Evolutionary conservation across 1,139 yeast species (phyloP).

Genomic region (Pichia inconspicua): DNA sequence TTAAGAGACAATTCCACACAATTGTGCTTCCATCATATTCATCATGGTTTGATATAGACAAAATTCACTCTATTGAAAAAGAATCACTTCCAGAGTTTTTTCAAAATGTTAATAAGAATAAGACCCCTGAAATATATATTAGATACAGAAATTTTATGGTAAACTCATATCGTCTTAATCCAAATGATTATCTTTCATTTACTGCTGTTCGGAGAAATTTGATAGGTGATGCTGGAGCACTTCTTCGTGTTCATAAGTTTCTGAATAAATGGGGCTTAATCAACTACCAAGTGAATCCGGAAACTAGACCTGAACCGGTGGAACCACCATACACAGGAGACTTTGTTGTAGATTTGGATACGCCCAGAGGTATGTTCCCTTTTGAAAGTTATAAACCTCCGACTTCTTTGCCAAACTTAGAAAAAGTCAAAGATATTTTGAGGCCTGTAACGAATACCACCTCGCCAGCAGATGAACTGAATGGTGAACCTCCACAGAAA

Average conservation of each 20-base stretch:
- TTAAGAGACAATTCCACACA: conserved; percentile 63
- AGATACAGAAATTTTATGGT: conserved; percentile 92
- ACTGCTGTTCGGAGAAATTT: conserved; percentile 92
- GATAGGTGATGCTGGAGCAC: conserved; percentile 93
- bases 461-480: conserved; percentile 2
- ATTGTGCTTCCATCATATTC: conserved; percentile 92
- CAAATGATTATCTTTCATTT: conserved; percentile 84
- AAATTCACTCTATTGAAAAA: conserved; percentile 54
- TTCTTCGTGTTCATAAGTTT: conserved; percentile 84
- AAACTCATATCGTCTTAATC: conserved; percentile 85
- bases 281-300: conserved; percentile 82
- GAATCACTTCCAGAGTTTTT: conserved; percentile 91
- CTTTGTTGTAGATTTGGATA: conserved; percentile 65
- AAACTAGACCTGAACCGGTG: conserved; percentile 54
- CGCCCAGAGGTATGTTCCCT: conserved; percentile 92
- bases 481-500: conserved; percentile 27
- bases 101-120: conserved; percentile 53
- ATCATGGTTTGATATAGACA: conserved; percentile 76
- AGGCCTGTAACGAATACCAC: conserved; percentile 1
- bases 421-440: conserved; percentile 47
- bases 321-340: conserved; percentile 73
- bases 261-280: conserved; percentile 94
- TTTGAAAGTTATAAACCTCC: conserved; percentile 70
- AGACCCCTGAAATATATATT: conserved; percentile 80
- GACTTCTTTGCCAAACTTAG: conserved; percentile 46